Evolutionary conservation across 202 grass and related monocot genomes (phyloP).

Genomic region (Hordeum pubiflorum): DNA sequence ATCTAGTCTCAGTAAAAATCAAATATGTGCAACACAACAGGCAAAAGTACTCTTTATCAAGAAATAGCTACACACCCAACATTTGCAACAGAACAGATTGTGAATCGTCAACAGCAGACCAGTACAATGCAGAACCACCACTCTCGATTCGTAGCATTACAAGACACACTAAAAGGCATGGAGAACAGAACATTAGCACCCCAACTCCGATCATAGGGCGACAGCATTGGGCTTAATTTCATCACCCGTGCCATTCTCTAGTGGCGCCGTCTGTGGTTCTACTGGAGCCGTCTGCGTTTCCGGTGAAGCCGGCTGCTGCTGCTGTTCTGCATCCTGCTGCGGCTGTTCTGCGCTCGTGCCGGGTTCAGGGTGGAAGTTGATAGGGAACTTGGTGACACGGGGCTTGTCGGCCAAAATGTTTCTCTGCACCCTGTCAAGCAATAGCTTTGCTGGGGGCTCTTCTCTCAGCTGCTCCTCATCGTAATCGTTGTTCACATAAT

Average conservation of each 20-base stretch:
- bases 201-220: constrained; percentile 13
- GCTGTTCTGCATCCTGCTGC: not conserved
- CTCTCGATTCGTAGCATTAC: not conserved
- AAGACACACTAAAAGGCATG: not conserved
- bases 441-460: constrained; percentile 69
- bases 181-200: constrained; percentile 18
- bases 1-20: not conserved
- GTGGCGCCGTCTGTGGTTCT: constrained; percentile 25
- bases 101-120: constrained; percentile 6
- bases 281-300: constrained; percentile 31
- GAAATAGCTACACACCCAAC: not conserved
- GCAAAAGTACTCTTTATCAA: not conserved
- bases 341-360: constrained; percentile 38
- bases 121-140: not conserved
- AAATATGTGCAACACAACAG: constrained; percentile 4
- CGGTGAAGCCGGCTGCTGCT: constrained; percentile 21
- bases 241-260: constrained; percentile 37
- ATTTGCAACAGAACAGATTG: constrained; percentile 19
- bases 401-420: constrained; percentile 96
- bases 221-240: constrained; percentile 1
- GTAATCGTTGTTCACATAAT: constrained; percentile 97
- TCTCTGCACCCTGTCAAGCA: constrained; percentile 82
- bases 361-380: constrained; percentile 91
- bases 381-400: constrained; percentile 94
- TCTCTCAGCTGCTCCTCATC: constrained; percentile 91